Percentiles rank a stretch among this genome's conserved stretches.
These are phyloP conservation scores for Amanita rimosa DNA, from an alignment of 768 basidiomycete species.

Conservation along the genomic window DNA sequence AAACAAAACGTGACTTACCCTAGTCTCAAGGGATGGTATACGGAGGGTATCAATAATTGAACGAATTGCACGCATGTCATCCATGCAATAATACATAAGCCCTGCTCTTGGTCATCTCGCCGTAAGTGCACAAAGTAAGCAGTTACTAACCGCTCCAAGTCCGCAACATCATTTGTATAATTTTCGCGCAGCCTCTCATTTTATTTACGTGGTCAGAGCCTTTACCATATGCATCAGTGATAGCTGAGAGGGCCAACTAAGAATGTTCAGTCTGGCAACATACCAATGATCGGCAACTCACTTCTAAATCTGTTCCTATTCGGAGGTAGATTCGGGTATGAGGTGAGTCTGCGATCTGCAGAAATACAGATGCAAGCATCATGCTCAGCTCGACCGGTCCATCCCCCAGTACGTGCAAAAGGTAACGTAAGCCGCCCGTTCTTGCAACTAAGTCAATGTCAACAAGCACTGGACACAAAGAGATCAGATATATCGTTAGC, in stretches of 20 bases:
- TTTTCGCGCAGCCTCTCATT: constrained; percentile 65
- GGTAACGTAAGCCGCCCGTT: constrained; percentile 76
- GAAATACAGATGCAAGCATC: constrained; percentile 66
- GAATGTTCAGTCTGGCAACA: background rate
- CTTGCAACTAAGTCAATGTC: constrained; percentile 75
- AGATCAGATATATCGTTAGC: background rate
- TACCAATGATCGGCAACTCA: constrained; percentile 19
- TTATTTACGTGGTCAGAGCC: constrained; percentile 67
- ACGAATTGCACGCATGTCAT: constrained; percentile 76
- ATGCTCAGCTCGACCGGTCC: constrained; percentile 77
- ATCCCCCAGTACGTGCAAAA: constrained; percentile 83
- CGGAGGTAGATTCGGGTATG: constrained; percentile 66
- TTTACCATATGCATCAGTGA: constrained; percentile 90
- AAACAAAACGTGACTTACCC: constrained; percentile 39
- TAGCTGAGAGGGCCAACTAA: constrained; percentile 76
- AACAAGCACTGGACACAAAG: constrained; percentile 52
- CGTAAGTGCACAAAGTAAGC: background rate
- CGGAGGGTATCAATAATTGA: constrained; percentile 77
- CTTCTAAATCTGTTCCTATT: constrained; percentile 86
- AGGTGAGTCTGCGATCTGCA: constrained; percentile 80
- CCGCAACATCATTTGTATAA: constrained; percentile 74
- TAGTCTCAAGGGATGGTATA: constrained; percentile 78
- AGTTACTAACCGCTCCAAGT: constrained; percentile 81
- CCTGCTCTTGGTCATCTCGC: constrained; percentile 27
- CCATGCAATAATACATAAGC: constrained; percentile 88